Evolutionary conservation across 108 stramenopile genomes (phyloP), one percentile per base, ranked within the genome.

Genomic region (Cyclotella atomus): DNA sequence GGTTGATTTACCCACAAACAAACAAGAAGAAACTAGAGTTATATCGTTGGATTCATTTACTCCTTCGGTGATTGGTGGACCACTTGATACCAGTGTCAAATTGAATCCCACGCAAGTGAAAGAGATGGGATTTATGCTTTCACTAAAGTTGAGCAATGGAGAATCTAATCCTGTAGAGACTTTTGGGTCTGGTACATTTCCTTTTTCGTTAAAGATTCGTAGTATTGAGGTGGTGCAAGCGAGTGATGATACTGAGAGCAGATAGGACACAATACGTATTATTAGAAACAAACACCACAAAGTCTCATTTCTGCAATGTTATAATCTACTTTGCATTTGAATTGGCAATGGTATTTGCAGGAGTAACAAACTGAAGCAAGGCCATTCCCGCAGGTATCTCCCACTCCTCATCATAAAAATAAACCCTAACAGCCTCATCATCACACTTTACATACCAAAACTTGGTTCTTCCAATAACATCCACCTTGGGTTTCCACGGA

Each of bases 381-480:
- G 92, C 92, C 59, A 78, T 46, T 17, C 71, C 76, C 41, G 92
- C 89, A 7, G 89, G 87, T 27, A 93, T 77, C 68, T 93, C 92
- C 92, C 92, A 93, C 19, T 55, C 60, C 65, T 93, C 92, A 65
- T 93, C 92, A 35, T 93, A 90, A 50, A 88, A 88, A 68, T 88
- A 85, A 0, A 93, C 85, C 59, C 59, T 79, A 29, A 74, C 71
- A 24, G 49, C 63, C 20, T 61, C 64, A n/a, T 30, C 41, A 16
- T 23, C 63, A n/a, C 20, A 32, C 35, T 36, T n/a, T 25, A 6
- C 21, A 14, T 84, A 93, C 92, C 92, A 93, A 73, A 93, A 93
- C 68, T 89, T 90, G 7, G 92, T 93, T 19, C 83, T 56, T 20
- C 92, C 87, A 61, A 93, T 88, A 27, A 93, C 92, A 84, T 93